Percentiles rank a stretch among this genome's conserved stretches.
These are phyloP conservation scores for Karstenula rhodostoma DNA, from an alignment of 2,329 filamentous ascomycete genomes.

Conservation along the genomic window DNA sequence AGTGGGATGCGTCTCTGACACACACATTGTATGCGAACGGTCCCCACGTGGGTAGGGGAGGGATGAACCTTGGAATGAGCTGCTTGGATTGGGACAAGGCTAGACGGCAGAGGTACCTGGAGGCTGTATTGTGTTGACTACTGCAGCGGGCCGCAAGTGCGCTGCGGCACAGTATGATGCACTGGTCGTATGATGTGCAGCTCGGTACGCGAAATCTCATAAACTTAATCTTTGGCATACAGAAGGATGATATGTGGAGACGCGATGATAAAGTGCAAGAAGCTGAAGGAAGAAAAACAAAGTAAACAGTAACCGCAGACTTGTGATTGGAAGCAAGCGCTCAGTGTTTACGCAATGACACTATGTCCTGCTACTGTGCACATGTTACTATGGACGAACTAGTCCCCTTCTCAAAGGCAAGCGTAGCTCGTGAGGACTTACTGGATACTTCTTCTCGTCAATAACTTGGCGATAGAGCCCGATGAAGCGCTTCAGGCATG, in stretches of 20 bases:
- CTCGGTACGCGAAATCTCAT: not conserved
- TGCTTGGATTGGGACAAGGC: not conserved
- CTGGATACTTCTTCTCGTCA: not conserved
- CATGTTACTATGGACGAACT: not conserved
- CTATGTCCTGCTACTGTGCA: not conserved
- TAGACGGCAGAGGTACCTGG: not conserved
- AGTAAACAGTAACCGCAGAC: not conserved
- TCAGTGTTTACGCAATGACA: not conserved
- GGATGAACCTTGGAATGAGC: constrained; percentile 4
- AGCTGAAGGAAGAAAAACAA: not conserved
- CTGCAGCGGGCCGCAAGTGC: not conserved
- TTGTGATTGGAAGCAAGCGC: not conserved
- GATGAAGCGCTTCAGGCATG: not conserved
- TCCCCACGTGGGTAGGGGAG: constrained; percentile 7
- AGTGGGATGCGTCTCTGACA: not conserved
- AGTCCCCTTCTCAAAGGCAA: not conserved
- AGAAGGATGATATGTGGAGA: not conserved
- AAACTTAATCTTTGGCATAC: not conserved
- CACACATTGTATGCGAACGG: not conserved
- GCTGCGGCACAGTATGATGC: not conserved
- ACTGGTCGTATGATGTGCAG: not conserved
- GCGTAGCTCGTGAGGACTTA: not conserved
- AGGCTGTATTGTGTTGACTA: not conserved
- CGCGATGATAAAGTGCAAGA: not conserved
- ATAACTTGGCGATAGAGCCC: not conserved